Base-by-base conservation (phyloP, 73 alveolate species). In the Symbiodinium natans region DNA sequence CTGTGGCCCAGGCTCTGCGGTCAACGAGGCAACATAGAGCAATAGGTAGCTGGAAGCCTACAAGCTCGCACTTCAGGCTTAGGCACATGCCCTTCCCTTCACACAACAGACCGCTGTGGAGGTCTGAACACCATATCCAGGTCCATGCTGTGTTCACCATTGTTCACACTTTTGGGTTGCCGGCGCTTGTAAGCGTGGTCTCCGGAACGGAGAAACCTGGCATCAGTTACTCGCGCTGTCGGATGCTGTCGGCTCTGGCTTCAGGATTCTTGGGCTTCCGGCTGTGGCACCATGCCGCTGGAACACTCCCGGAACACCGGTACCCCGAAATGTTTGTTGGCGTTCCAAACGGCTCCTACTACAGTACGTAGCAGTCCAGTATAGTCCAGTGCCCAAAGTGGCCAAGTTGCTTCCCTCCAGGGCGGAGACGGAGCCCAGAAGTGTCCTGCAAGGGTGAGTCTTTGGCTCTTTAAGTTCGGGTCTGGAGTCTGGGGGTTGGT, bases 371-470 rank as follows among this genome's bases (percentile, higher is more conserved):
- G n/a, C n/a, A n/a, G n/a, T n/a, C n/a, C n/a, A n/a, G n/a, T n/a
- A n/a, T n/a, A n/a, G n/a, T n/a, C n/a, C n/a, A n/a, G n/a, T n/a
- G n/a, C n/a, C 33, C 80, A 63, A 27, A 5, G 15, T 3, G 27
- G 17, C 33, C 80, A 9, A 63, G 25, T 29, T 27, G 80, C 80
- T 63, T 13, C 80, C 80, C 36, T 63, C 80, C 36, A 63, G 9
- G 80, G 80, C 80, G 38, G 80, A 63, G 80, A 63, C 36, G 38
- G 80, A 63, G 80, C 80, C 80, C 80, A 63, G 33, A 19, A 63
- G 80, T 9, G 80, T 63, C 80, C 80, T 63, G 59, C 59, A 9
- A 13, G 59, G 59, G 21, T 6, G 13, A 46, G 59, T 13, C 59
- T 13, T 46, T 46, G 59, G 59, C 13, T 46, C 13, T n/a, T n/a